phyloP scores from a whole-genome alignment of 805 yeast genomes.

The Zygotorulaspora sp. region DNA sequence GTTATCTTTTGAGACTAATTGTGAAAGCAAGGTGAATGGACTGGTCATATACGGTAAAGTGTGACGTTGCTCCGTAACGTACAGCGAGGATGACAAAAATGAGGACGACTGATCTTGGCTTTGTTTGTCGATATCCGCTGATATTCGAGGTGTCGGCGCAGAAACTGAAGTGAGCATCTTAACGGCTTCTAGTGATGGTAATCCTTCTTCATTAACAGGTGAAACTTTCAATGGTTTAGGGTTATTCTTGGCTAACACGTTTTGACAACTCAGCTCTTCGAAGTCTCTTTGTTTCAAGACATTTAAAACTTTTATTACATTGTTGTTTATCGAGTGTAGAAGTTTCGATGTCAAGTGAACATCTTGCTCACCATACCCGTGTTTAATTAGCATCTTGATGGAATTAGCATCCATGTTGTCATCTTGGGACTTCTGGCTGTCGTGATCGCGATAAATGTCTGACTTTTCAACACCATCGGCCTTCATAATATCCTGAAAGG shows the following conservation, averaged over 20 bases:
- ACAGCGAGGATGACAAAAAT: conserved; percentile 7
- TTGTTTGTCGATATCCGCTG: not conserved
- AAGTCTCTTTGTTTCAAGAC: conserved; percentile 7
- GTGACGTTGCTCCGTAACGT: conserved; percentile 13
- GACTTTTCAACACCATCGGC: not conserved
- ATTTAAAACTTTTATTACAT: conserved; percentile 13
- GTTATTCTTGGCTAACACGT: not conserved
- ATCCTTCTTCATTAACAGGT: not conserved
- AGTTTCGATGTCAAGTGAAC: conserved; percentile 16
- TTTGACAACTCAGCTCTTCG: not conserved
- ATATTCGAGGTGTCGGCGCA: not conserved
- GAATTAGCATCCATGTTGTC: conserved; percentile 11
- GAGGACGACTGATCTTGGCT: conserved; percentile 2
- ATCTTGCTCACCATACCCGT: conserved; percentile 16
- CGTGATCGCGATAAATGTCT: not conserved
- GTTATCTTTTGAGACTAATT: conserved; percentile 17
- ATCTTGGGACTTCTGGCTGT: conserved; percentile 2
- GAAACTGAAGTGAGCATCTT: conserved; percentile 1
- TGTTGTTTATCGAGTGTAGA: conserved; percentile 16
- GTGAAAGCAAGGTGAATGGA: conserved; percentile 18
- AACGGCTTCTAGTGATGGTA: not conserved
- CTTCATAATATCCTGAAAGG: conserved; percentile 38
- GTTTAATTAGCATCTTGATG: conserved; percentile 17
- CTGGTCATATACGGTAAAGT: conserved; percentile 13
- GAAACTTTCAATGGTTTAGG: not conserved